Evolutionary conservation across 2,329 filamentous ascomycete genomes (phyloP), one percentile per base, ranked within the genome.

Genomic region (Geoglossum cookeanum): DNA sequence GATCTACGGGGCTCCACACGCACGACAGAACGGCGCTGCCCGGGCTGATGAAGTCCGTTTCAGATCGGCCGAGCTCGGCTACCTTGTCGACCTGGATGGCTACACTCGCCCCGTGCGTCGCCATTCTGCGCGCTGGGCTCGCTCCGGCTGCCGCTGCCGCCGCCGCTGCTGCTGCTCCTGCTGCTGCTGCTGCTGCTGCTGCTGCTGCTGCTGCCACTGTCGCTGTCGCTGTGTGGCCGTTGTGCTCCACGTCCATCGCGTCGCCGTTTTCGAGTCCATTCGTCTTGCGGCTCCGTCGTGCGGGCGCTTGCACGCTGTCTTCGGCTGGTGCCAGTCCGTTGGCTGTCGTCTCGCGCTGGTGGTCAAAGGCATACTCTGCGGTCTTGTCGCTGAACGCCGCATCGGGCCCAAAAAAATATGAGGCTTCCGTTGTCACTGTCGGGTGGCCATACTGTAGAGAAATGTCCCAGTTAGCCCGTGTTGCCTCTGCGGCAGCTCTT

Each of bases 61-160:
- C 51, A 15, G 45, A 42, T 39, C 33, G 47, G 44, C 66, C 67
- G 58, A 76, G 68, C 63, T 75, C 72, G 60, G 69, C 65, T 49
- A 72, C 69, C 65, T 74, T 75, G 65, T 72, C 71, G 64, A 72
- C 74, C 64, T 75, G 73, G 58, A 75, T 68, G 59, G 70, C 72
- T 61, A 71, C 65, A 64, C 72, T 75, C 57, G 67, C 66, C 55
- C 73, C 73, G 51, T 65, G 71, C 42, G 67, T 69, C 58, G 74
- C 22, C 39, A 62, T 9, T 72, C 74, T 11, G 22, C 22, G 22
- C 22, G 22, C 22, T 22, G 22, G 22, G 22, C 22, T 22, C 22
- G 35, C 7, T 37, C 35, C 35, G 11, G 39, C 13, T 42, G n/a
- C 44, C n/a, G 22, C 33, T 13, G 30, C 27, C 15, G 54, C 6